phyloP scores from a whole-genome alignment of 169 alveolate genomes.

The Eimeria acervulina region DNA sequence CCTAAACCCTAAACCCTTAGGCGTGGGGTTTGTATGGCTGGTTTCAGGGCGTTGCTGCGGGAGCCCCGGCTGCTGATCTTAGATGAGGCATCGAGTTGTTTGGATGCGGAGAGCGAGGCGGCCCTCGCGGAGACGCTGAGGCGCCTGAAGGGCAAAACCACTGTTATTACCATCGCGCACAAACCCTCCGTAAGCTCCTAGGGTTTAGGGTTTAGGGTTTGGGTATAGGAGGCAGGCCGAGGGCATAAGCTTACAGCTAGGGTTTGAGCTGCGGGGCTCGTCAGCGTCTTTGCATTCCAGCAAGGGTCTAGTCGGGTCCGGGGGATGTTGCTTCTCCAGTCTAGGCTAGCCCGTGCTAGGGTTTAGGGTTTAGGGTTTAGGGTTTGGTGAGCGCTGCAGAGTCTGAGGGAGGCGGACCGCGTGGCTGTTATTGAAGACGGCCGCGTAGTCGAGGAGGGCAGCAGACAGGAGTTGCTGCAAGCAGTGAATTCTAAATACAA shows the following conservation, averaged over 20 bases:
- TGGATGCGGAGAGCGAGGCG: constrained; percentile 89
- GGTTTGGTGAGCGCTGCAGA: constrained; percentile 20
- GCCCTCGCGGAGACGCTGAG: constrained; percentile 56
- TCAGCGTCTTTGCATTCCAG: neutral
- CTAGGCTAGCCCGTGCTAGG: neutral
- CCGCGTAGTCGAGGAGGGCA: neutral
- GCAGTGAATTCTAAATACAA: neutral
- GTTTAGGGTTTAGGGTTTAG: constrained; percentile 23
- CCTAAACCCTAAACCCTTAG: neutral
- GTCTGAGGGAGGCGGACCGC: constrained; percentile 33
- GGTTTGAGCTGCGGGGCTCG: neutral
- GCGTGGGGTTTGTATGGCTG: constrained; percentile 78
- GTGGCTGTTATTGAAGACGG: constrained; percentile 36
- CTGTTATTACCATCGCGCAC: constrained; percentile 61
- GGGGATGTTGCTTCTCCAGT: too few relatives aligned
- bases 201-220: constrained; percentile 36
- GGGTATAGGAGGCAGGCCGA: too few relatives aligned
- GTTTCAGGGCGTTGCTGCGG: constrained; percentile 81
- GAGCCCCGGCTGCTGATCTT: constrained; percentile 93
- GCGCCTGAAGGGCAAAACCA: constrained; percentile 37
- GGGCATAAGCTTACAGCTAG: neutral
- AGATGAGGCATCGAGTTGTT: constrained; percentile 98
- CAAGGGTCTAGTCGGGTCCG: neutral
- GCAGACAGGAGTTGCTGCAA: neutral
- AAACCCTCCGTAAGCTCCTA: constrained; percentile 45